Percentiles rank a stretch among this genome's conserved stretches.
Evolutionary conservation across 1,284 basidiomycete species (phyloP).

Genomic region (Dichomitus squalens): DNA sequence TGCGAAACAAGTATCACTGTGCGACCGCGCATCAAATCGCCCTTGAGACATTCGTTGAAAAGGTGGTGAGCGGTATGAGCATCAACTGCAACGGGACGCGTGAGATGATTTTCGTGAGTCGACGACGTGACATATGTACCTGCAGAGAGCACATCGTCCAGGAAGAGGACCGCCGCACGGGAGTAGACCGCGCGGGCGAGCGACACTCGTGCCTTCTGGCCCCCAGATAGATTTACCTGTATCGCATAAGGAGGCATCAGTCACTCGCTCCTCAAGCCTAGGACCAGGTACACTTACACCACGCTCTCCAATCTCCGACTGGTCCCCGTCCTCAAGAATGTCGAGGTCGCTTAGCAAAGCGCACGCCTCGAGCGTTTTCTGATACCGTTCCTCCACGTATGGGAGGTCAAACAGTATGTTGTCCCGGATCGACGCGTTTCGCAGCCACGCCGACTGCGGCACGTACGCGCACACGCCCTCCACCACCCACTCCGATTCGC

Average conservation of each 20-base stretch:
- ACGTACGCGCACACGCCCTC: constrained; percentile 86
- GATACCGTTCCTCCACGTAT: constrained; percentile 78
- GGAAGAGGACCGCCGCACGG: constrained; percentile 79
- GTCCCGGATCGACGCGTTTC: constrained; percentile 92
- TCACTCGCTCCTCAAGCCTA: too few relatives aligned
- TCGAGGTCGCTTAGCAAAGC: constrained; percentile 79
- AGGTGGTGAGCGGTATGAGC: constrained; percentile 89
- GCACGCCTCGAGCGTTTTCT: constrained; percentile 72
- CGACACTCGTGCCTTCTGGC: constrained; percentile 91
- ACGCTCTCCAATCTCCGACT: constrained; percentile 89
- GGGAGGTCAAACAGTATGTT: constrained; percentile 93
- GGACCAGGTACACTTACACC: constrained; percentile 46
- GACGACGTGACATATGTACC: constrained; percentile 39
- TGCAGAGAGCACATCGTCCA: constrained; percentile 89
- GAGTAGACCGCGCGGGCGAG: constrained; percentile 95
- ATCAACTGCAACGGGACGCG: constrained; percentile 53
- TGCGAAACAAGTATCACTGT: constrained; percentile 91
- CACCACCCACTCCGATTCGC: constrained; percentile 75
- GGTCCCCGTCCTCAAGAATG: constrained; percentile 93
- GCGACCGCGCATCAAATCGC: constrained; percentile 78
- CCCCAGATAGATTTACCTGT: constrained; percentile 88
- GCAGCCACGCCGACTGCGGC: constrained; percentile 88
- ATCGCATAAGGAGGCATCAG: not conserved
- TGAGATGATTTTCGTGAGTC: not conserved
- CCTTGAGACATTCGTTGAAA: constrained; percentile 81